Evolutionary conservation across 73 alveolate species (phyloP), one percentile per base, ranked within the genome.

Genomic region (Stentor roeselii): DNA sequence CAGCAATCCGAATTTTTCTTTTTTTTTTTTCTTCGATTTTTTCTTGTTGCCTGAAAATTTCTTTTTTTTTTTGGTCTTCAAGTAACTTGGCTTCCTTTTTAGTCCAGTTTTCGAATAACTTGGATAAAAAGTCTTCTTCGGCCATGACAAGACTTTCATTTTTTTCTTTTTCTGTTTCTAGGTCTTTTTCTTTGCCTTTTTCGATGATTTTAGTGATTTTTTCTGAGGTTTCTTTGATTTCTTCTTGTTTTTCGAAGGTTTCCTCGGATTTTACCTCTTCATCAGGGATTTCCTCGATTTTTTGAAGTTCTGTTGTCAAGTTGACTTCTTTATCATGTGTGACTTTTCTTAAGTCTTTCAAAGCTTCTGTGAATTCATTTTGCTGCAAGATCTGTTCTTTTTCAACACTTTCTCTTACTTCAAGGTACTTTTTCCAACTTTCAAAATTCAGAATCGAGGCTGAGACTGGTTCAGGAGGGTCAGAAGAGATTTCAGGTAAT

Each of bases 91-190:
- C 21, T 67, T 67, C 80, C 34, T 67, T 67, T 67, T 67, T 67
- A 67, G 37, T 67, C 80, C 80, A 67, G 14, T 67, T n/a, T 34
- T 67, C 80, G 34, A 67, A 14, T 21, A 67, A 11, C 34, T 67
- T n/a, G 1, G 80, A 21, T 1, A 67, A 21, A 36, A 67, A 27
- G 2, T 67, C 80, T 32, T 67, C 80, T 34, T 67, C 80, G 1
- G 37, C 37, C 80, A 67, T 67, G 21, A 27, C 42, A 1, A 11
- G 27, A 30, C n/a, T 67, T 67, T 67, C 80, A 0, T 21, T 0
- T 67, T 67, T 40, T 67, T 32, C 37, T 67, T 67, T 67, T 30
- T 27, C 15, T 21, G 21, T 67, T 67, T 67, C 50, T 67, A 21
- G 27, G 11, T 21, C 80, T 34, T 34, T 30, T 30, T 21, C 15